A percentile compares a stretch with the other conserved stretches of the same genome.
Conservation (phyloP, 192 early-diverging fungal genomes). For the Irineochytrium annulatum region DNA sequence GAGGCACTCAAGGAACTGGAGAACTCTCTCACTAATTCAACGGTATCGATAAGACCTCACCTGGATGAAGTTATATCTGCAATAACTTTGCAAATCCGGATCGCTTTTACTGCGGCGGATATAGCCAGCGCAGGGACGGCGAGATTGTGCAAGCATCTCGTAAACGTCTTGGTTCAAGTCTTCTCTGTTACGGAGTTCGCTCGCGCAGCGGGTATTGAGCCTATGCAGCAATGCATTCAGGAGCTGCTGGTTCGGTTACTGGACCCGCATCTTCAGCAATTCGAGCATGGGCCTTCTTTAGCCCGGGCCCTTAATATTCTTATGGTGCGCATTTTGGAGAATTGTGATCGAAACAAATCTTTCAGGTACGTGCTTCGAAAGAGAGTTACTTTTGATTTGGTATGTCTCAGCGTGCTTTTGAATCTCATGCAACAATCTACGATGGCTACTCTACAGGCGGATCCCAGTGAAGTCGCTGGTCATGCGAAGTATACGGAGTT, state of each 20-base stretch:
- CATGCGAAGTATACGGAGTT: slow-evolving; percentile 80
- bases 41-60: slow-evolving; percentile 53
- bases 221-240: slow-evolving; percentile 65
- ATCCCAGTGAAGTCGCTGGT: slow-evolving; percentile 45
- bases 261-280: slow-evolving; percentile 65
- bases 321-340: slow-evolving; percentile 88
- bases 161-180: slow-evolving; percentile 70
- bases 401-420: slow-evolving; percentile 61
- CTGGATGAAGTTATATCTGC: slow-evolving; percentile 66
- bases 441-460: slow-evolving; percentile 46
- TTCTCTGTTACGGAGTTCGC: slow-evolving; percentile 72
- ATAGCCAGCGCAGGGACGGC: slow-evolving; percentile 42
- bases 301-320: slow-evolving; percentile 77
- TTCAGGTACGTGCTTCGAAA: slow-evolving; percentile 49
- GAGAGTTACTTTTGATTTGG: slow-evolving; percentile 8
- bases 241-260: slow-evolving; percentile 77
- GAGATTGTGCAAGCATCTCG: slow-evolving; percentile 75
- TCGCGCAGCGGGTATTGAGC: slow-evolving; percentile 51
- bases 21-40: slow-evolving; percentile 47
- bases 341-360: slow-evolving; percentile 71
- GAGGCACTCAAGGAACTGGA: slow-evolving; percentile 77
- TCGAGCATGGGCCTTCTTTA: slow-evolving; percentile 58
- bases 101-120: slow-evolving; percentile 64
- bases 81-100: slow-evolving; percentile 68
- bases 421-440: slow-evolving; percentile 55